Evolutionary conservation across 495 filamentous ascomycete genomes (phyloP), one percentile per base, ranked within the genome.

Genomic region (Aspergillus wentii): DNA sequence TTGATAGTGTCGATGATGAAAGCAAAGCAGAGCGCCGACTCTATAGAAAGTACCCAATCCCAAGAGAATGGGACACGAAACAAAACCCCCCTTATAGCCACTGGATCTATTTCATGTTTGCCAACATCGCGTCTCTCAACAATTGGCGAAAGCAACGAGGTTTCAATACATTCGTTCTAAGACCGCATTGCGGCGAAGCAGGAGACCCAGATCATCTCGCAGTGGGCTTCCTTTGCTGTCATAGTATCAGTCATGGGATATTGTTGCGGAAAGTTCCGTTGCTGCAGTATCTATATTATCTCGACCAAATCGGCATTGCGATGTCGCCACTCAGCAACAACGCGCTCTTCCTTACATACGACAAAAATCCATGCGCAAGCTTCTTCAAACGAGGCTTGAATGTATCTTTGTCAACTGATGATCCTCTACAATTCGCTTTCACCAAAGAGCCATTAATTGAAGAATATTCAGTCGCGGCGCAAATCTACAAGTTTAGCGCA

Each of bases 291-390:
- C 82, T 97, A 34, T 98, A 94, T 64, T 98, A 98, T 48, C 78
- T 98, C 16, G 89, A 98, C 51, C 89, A 94, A 54, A 96, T 98
- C 44, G 92, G 92, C 38, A 92, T 98, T 53, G 92, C 92, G 38
- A 98, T 98, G 92, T 97, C 92, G 8, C 92, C 92, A 17, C 78
- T 98, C 20, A 95, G 88, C 57, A 98, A 98, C 71, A 98, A 98
- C 51, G 92, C 92, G 0, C 62, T 98, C 19, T 98, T 98, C 65
- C 70, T 98, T 26, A 90, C 92, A 14, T 98, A 98, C 56, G 92
- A 98, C 58, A 81, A 94, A 40, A 98, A 98, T 53, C 92, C 92
- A 0, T 97, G 94, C 61, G 75, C 88, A 36, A 85, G 83, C 55
- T 98, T 97, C 61, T 97, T 97, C 66, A 86, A 84, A 54, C 80